Conservation (phyloP, 768 basidiomycete genomes). For the Boletellus ananas region DNA sequence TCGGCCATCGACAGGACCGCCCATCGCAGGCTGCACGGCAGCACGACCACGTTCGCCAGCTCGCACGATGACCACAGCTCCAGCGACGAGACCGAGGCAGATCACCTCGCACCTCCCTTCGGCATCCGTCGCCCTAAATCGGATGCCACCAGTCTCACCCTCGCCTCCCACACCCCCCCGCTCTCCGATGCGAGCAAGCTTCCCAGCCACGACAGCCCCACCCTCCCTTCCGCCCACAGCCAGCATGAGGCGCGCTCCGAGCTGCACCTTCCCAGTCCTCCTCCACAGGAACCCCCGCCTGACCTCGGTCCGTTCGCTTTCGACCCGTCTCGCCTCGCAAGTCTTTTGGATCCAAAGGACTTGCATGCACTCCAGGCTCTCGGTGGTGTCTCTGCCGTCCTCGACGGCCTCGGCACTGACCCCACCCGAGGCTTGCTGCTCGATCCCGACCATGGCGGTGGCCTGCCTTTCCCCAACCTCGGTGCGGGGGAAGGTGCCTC, state of each 20-base stretch:
- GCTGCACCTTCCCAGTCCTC: slow-evolving; percentile 13
- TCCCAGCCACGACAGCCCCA: slow-evolving; percentile 2
- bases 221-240: slow-evolving; percentile 17
- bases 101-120: slow-evolving; percentile 32
- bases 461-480: slow-evolving; percentile 11
- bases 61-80: slow-evolving; percentile 35
- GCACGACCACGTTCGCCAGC: slow-evolving; percentile 52
- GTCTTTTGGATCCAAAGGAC: slow-evolving; percentile 87
- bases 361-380: slow-evolving; percentile 59
- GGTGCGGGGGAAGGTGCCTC: slow-evolving; percentile 32
- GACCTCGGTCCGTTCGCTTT: slow-evolving; percentile 72
- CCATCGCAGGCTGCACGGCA: slow-evolving; percentile 51
- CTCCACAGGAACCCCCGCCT: slow-evolving; percentile 37
- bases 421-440: slow-evolving; percentile 41
- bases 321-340: slow-evolving; percentile 73
- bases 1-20: slow-evolving; percentile 28
- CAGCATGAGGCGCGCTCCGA: slow-evolving; percentile 23
- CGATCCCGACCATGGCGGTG: background rate
- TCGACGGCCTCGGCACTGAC: slow-evolving; percentile 73
- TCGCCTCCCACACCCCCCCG: slow-evolving; percentile 36
- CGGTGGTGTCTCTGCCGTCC: slow-evolving; percentile 66
- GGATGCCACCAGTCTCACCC: slow-evolving; percentile 31
- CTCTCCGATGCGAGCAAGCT: slow-evolving; percentile 36
- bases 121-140: slow-evolving; percentile 35
- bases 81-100: slow-evolving; percentile 48